Base-by-base conservation (phyloP, 2,329 filamentous ascomycete species). In the Pestalotiopsis fici region DNA sequence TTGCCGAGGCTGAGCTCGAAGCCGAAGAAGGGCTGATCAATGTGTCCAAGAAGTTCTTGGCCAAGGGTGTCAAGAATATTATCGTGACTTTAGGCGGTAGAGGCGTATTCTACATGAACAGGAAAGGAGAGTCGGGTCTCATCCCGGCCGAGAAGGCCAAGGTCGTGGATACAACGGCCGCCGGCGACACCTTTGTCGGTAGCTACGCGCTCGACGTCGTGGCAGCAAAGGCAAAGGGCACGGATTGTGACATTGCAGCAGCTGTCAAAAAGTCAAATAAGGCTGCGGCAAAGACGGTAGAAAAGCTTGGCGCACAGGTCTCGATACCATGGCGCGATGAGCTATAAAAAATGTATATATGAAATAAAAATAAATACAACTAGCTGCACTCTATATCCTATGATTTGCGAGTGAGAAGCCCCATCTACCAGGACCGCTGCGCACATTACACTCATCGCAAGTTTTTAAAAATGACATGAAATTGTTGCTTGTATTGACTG, bases 111-210 rank as follows among this genome's bases (percentile, higher is more conserved):
- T 93, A 87, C 76, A 82, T 85, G 65, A 87, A 83, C 23, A 80
- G 78, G 37, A 81, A 77, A 18, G 80, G 80, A 31, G 47, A 73
- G 56, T 82, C 82, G 64, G 85, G 82, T 1, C 74, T 89, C 70
- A 79, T 94, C 4, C 78, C 82, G 2, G 93, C 93, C 0, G 85
- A 88, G 69, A 91, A 92, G 78, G 91, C 93, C 3, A 81, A 78
- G 23, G 95, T 98, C 1, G 89, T 98, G 4, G 95, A 98, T 78
- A 98, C 95, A 1, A 98, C 95, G 7, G 95, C 92, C 1, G 96
- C 96, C 4, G 95, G 95, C 0, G 95, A 98, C 78, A 98, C 95
- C 0, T 98, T 98, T 81, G 93, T 97, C 4, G 95, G 96, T 2
- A 92, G 89, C 25, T 97, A 97, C 78, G 92, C 93, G 2, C 88